Percentiles rank a stretch among this genome's conserved stretches.
Evolutionary conservation across 2,329 filamentous ascomycete genomes (phyloP).

Genomic region (Fusarium aywerte): DNA sequence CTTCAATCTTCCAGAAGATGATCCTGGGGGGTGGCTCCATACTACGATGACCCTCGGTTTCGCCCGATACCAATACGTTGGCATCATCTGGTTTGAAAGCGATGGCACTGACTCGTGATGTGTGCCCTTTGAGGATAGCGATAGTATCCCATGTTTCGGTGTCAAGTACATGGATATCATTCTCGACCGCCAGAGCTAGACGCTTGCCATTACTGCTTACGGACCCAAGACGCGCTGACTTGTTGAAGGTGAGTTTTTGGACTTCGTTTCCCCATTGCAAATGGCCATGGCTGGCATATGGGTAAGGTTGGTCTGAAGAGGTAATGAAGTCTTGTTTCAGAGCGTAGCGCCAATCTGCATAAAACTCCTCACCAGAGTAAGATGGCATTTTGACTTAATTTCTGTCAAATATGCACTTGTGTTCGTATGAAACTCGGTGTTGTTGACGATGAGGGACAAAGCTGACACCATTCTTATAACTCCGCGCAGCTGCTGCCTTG

Average conservation of each 20-base stretch:
- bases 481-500: background rate
- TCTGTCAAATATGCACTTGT: background rate
- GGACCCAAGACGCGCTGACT: background rate
- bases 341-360: constrained; percentile 24
- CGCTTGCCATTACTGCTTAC: background rate
- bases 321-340: constrained; percentile 19
- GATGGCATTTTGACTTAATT: background rate
- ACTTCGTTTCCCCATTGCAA: constrained; percentile 20
- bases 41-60: background rate
- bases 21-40: background rate
- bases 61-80: constrained; percentile 4
- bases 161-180: constrained; percentile 15
- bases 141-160: constrained; percentile 6
- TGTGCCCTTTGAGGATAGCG: constrained; percentile 22
- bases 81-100: constrained; percentile 7
- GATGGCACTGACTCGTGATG: background rate
- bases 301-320: background rate
- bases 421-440: background rate
- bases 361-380: constrained; percentile 17
- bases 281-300: constrained; percentile 8
- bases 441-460: background rate
- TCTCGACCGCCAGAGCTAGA: constrained; percentile 7
- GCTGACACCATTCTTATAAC: background rate
- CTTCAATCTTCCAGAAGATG: constrained; percentile 21
- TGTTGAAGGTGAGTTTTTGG: background rate